Evolutionary conservation across 805 yeast species (phyloP).

Genomic region (Cyberlindnera saturnus): DNA sequence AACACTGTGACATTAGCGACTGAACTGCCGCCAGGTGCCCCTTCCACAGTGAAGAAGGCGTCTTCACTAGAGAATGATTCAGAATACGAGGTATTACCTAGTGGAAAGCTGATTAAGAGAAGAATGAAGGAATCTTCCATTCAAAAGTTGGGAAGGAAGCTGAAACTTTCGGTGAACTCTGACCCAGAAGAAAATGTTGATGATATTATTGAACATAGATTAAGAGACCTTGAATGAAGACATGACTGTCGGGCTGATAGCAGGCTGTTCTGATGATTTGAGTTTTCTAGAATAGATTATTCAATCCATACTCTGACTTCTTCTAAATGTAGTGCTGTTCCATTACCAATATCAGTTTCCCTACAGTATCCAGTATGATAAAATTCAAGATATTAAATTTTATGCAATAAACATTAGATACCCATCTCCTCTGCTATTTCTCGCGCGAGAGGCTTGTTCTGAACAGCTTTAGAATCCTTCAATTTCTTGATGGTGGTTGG

Average conservation of each 20-base stretch:
- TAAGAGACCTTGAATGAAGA: conserved; percentile 29
- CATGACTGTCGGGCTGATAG: not conserved
- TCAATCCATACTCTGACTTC: no score
- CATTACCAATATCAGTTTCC: no score
- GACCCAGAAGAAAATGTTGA: conserved; percentile 40
- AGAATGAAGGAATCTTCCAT: conserved; percentile 24
- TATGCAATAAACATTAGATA: not conserved
- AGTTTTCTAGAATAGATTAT: not conserved
- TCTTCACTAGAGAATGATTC: conserved; percentile 20
- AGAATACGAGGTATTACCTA: conserved; percentile 58
- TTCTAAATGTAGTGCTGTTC: no score
- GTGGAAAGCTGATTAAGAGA: conserved; percentile 58
- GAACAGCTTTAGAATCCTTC: conserved; percentile 10
- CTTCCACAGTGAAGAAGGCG: conserved; percentile 27
- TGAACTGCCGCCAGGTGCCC: conserved; percentile 48
- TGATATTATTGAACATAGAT: conserved; percentile 47
- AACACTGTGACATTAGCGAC: conserved; percentile 24
- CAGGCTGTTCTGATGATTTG: conserved; percentile 3
- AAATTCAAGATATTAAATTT: no score
- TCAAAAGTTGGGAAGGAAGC: conserved; percentile 31
- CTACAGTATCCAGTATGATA: no score
- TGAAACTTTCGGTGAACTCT: conserved; percentile 25
- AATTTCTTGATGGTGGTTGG: conserved; percentile 1
- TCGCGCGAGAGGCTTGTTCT: conserved; percentile 10
- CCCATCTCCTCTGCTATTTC: conserved; percentile 18